These are phyloP conservation scores for Zangia roseola DNA, from an alignment of 768 basidiomycete species.

Conservation along the genomic window DNA sequence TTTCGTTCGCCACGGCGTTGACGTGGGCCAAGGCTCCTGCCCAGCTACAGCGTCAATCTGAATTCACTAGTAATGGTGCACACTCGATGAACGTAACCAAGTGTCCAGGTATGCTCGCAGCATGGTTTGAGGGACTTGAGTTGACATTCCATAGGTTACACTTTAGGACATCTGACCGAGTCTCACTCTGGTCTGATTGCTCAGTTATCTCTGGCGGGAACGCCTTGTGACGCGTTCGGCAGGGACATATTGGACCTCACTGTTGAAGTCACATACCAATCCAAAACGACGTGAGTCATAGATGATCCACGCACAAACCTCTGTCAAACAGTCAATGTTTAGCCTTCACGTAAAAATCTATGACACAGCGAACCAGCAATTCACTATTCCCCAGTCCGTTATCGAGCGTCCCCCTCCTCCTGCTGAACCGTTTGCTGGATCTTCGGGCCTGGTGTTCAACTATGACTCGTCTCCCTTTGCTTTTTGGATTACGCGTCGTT, in stretches of 20 bases:
- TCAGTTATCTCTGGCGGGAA: conserved; percentile 50
- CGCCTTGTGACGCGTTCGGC: conserved; percentile 66
- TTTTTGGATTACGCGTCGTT: conserved; percentile 75
- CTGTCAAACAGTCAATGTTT: too few species aligned
- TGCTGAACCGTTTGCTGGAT: conserved; percentile 31
- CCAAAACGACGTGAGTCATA: conserved; percentile 41
- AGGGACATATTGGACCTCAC: conserved; percentile 55
- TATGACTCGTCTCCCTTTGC: conserved; percentile 63
- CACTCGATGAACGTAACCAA: conserved; percentile 30
- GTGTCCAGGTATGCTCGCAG: conserved; percentile 30
- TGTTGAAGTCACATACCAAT: conserved; percentile 68
- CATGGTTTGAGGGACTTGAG: too few species aligned
- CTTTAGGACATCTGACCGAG: conserved; percentile 43
- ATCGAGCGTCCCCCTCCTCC: conserved; percentile 41
- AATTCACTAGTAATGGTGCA: not conserved
- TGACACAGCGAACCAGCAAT: conserved; percentile 59
- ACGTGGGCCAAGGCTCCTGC: conserved; percentile 10
- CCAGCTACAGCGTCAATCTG: conserved; percentile 5
- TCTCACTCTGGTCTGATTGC: conserved; percentile 52
- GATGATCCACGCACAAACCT: not conserved
- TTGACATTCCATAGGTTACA: conserved; percentile 63
- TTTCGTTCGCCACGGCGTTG: conserved; percentile 2
- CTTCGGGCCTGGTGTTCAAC: conserved; percentile 67
- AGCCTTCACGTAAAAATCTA: conserved; percentile 55
- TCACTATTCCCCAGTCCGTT: conserved; percentile 56